These are phyloP conservation scores for Thelephora ganbajun DNA, from an alignment of 768 basidiomycete genomes.

Conservation along the genomic window DNA sequence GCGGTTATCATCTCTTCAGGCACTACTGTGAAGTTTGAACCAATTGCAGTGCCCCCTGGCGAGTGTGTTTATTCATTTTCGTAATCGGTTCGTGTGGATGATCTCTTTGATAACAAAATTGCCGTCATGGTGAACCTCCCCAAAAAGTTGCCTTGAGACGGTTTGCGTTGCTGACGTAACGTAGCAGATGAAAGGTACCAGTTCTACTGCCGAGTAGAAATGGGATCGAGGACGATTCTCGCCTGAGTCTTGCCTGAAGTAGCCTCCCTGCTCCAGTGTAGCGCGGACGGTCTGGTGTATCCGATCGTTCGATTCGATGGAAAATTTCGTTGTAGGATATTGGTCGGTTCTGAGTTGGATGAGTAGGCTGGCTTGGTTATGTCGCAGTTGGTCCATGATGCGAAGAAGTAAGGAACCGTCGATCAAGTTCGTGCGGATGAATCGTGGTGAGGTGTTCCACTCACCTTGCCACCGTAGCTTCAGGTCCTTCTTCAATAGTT, in stretches of 20 bases:
- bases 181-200: too few species aligned
- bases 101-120: too few species aligned
- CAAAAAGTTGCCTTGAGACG: too few species aligned
- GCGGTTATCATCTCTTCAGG: too few species aligned
- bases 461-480: not conserved
- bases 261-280: not conserved
- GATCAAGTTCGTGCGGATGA: not conserved
- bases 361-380: conserved; percentile 10
- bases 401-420: conserved; percentile 1
- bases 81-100: too few species aligned
- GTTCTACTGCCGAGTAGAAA: too few species aligned
- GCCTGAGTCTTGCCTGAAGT: not conserved
- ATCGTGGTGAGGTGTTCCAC: conserved; percentile 1
- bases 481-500: not conserved
- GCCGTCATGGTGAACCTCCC: too few species aligned
- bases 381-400: conserved; percentile 1
- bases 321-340: conserved; percentile 17
- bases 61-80: too few species aligned
- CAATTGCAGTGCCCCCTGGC: too few species aligned
- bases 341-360: conserved; percentile 20
- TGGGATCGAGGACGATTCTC: not conserved
- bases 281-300: conserved; percentile 4
- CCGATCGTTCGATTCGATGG: conserved; percentile 3
- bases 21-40: too few species aligned
- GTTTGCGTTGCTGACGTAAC: too few species aligned